Conservation (phyloP, 78 protist genomes). For the Chrysochromulina tobinii region DNA sequence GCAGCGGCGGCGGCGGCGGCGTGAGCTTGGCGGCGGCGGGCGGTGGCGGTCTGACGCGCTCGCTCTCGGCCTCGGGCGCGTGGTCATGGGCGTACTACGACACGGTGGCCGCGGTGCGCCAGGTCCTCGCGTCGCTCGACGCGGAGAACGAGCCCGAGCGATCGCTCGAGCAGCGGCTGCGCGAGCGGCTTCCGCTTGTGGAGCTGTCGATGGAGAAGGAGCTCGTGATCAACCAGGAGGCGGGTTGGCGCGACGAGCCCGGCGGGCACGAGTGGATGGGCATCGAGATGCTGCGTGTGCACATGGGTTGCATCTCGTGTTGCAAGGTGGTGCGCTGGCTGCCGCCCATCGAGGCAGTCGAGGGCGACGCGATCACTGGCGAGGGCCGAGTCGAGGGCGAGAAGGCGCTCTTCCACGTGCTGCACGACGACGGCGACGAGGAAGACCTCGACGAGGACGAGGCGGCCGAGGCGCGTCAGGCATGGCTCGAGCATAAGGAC, state of each 20-base stretch:
- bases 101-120: neutral
- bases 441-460: conserved; percentile 1
- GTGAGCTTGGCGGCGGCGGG: no score
- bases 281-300: neutral
- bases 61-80: neutral
- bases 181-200: neutral
- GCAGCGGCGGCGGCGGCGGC: no score
- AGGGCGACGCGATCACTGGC: no score
- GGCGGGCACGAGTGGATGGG: neutral
- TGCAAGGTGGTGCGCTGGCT: neutral
- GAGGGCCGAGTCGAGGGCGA: neutral
- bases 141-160: neutral
- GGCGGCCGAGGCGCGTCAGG: neutral
- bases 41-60: neutral
- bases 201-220: neutral
- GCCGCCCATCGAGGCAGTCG: neutral
- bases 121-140: neutral
- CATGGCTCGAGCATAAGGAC: no score
- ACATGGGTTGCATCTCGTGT: neutral
- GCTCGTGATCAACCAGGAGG: neutral
- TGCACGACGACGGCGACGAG: conserved; percentile 16
- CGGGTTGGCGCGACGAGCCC: neutral
- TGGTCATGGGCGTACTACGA: neutral
- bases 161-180: neutral
- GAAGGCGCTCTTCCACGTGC: neutral